Evolutionary conservation across 345 rosid genomes (phyloP).

Genomic region (Lepidium africanum): DNA sequence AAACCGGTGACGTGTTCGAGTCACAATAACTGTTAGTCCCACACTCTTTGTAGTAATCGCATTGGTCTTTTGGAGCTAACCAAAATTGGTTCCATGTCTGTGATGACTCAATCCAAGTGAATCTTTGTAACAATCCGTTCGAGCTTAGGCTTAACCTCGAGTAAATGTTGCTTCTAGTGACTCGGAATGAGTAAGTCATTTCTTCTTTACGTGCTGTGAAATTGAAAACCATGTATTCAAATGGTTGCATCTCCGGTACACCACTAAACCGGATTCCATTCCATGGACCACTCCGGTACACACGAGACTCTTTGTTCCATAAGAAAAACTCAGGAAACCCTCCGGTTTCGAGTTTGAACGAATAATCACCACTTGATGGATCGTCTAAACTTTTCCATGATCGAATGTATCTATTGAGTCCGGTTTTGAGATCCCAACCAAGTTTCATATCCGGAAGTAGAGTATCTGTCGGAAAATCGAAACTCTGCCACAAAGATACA

Average conservation of each 20-base stretch:
- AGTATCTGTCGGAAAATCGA: conserved; percentile 74
- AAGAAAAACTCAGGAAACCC: conserved; percentile 69
- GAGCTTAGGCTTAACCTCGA: conserved; percentile 53
- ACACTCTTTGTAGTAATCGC: conserved; percentile 54
- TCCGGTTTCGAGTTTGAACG: conserved; percentile 43
- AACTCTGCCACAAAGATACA: conserved; percentile 64
- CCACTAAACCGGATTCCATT: conserved; percentile 64
- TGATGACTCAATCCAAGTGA: conserved; percentile 43
- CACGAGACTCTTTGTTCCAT: conserved; percentile 8
- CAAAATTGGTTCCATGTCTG: conserved; percentile 57
- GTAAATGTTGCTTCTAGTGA: conserved; percentile 18
- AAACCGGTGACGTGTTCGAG: conserved; percentile 61
- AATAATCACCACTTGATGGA: conserved; percentile 50
- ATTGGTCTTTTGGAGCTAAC: conserved; percentile 86
- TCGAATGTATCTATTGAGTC: conserved; percentile 35
- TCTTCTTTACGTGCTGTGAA: conserved; percentile 34
- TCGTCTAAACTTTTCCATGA: conserved; percentile 54
- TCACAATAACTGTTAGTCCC: conserved; percentile 70
- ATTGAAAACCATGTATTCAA: conserved; percentile 31
- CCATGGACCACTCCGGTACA: conserved; percentile 67
- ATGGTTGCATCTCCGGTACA: conserved; percentile 71
- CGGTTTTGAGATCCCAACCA: conserved; percentile 59
- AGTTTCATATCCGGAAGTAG: conserved; percentile 72
- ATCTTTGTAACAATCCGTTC: conserved; percentile 36
- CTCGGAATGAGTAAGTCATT: conserved; percentile 37